Base-by-base conservation (phyloP, 371 early-diverging fungal genomes). In the Apophysomyces sp. region DNA sequence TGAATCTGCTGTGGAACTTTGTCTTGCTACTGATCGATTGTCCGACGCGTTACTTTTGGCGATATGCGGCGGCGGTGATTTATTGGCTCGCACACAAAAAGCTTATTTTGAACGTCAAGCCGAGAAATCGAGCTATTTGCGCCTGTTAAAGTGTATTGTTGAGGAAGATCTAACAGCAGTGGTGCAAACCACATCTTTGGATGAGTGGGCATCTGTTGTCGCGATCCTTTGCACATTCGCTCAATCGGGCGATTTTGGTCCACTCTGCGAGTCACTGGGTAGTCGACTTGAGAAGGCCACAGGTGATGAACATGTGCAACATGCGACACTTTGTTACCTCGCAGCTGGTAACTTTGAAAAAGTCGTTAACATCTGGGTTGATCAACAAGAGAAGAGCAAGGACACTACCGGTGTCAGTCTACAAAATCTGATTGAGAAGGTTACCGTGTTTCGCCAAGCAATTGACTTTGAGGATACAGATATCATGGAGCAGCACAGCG, bases 1-100 rank as follows among this genome's bases (percentile, higher is more conserved):
- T 69, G 92, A 92, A 65, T 84, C 92, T 1, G 98, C 97, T 18
- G 96, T 96, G 12, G 76, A 89, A 27, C 75, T 92, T 18, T 97
- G 96, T 66, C 76, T 99, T 36, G 83, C 87, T 24, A 77, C 89
- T 4, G 84, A 93, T 41, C 86, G 92, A 34, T 86, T 91, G 54
- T 89, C 97, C 0, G 99, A 99, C 67, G 99, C 98, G 0, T 76
- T 99, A 28, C 74, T 95, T 59, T 81, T 99, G 58, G 96, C 96
- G 12, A 85, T 91, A 29, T 91, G 91, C 62, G 95, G 97, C n/a
- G 92, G 94, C 4, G 72, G 85, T 3, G 98, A 97, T 27, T 78
- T 98, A 24, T 77, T 95, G 34, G 71, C 76, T n/a, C 87, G 90
- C 16, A 92, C 94, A 0, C 94, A 92, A 67, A 77, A 85, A 60